A percentile compares a stretch with the other conserved stretches of the same genome.
phyloP scores from a whole-genome alignment of 208 protist genomes.

The Acanthamoeba quina region DNA sequence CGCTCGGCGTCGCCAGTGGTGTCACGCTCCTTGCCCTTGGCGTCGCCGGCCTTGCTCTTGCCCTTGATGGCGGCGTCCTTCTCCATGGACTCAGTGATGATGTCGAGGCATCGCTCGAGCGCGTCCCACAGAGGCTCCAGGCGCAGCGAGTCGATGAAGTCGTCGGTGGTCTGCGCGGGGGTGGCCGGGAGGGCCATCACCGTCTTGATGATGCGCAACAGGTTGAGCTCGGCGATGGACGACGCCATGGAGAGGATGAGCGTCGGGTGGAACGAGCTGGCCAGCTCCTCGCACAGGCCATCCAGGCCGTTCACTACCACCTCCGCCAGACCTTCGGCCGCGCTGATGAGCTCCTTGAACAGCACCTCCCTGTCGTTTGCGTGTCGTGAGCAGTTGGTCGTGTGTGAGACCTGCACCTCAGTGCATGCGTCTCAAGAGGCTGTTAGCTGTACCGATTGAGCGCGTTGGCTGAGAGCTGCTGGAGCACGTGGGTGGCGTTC shows the following conservation, averaged over 20 bases:
- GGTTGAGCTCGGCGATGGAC: conserved; percentile 63
- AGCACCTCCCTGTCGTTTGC: conserved; percentile 6
- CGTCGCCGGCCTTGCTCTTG: conserved; percentile 33
- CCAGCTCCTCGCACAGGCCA: conserved; percentile 65
- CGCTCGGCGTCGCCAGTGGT: background rate
- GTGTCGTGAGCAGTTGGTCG: background rate
- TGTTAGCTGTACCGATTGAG: background rate
- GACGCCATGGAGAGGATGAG: conserved; percentile 73
- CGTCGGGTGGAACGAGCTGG: conserved; percentile 67
- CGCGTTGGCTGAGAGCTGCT: conserved; percentile 45
- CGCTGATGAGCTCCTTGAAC: conserved; percentile 69
- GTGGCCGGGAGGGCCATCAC: conserved; percentile 46
- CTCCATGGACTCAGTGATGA: conserved; percentile 53
- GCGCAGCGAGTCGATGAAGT: conserved; percentile 14
- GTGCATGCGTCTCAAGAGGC: background rate
- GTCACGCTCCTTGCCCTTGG: conserved; percentile 10
- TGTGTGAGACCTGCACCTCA: background rate
- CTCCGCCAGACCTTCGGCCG: conserved; percentile 45
- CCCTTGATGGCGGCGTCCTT: conserved; percentile 22
- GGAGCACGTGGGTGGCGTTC: conserved; percentile 51
- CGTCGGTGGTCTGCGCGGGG: background rate
- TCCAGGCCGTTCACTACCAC: conserved; percentile 50
- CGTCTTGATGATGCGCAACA: conserved; percentile 73
- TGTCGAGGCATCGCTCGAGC: conserved; percentile 68
- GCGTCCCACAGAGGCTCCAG: conserved; percentile 73